A percentile compares a stretch with the other conserved stretches of the same genome.
Evolutionary conservation across 2,329 filamentous ascomycete genomes (phyloP).

Genomic region (Parastagonospora avenae): DNA sequence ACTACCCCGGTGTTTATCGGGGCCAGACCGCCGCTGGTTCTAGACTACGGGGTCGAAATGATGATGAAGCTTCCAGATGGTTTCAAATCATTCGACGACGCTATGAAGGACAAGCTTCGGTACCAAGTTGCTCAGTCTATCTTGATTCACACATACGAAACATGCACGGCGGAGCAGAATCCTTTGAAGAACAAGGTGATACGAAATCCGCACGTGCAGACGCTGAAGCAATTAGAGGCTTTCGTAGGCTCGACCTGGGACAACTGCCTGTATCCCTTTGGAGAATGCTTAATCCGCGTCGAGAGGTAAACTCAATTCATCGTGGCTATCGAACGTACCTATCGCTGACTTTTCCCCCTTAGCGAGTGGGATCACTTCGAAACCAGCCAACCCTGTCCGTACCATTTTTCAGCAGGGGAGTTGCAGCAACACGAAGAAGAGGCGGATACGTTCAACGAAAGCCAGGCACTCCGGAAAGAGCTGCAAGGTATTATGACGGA

Average conservation of each 20-base stretch:
- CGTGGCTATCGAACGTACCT: background rate
- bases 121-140: conserved; percentile 33
- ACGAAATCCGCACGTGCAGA: conserved; percentile 28
- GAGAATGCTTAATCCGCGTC: conserved; percentile 30
- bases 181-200: conserved; percentile 32
- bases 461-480: conserved; percentile 29
- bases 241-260: conserved; percentile 34
- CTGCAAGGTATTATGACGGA: conserved; percentile 27
- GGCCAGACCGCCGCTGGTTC: conserved; percentile 28
- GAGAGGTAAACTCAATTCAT: conserved; percentile 22
- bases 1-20: conserved; percentile 27
- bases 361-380: conserved; percentile 31
- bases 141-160: conserved; percentile 29
- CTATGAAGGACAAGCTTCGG: conserved; percentile 23
- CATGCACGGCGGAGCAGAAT: conserved; percentile 24
- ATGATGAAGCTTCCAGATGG: conserved; percentile 33
- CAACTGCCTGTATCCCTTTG: conserved; percentile 26
- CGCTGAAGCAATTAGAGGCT: conserved; percentile 34
- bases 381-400: conserved; percentile 29
- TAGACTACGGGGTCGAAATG: conserved; percentile 33
- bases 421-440: conserved; percentile 29
- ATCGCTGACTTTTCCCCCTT: conserved; percentile 13
- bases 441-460: conserved; percentile 26
- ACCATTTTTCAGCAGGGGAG: conserved; percentile 29
- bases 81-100: conserved; percentile 29